Base-by-base conservation (phyloP, 2,329 filamentous ascomycete genomes). In the Neonectria faginata region DNA sequence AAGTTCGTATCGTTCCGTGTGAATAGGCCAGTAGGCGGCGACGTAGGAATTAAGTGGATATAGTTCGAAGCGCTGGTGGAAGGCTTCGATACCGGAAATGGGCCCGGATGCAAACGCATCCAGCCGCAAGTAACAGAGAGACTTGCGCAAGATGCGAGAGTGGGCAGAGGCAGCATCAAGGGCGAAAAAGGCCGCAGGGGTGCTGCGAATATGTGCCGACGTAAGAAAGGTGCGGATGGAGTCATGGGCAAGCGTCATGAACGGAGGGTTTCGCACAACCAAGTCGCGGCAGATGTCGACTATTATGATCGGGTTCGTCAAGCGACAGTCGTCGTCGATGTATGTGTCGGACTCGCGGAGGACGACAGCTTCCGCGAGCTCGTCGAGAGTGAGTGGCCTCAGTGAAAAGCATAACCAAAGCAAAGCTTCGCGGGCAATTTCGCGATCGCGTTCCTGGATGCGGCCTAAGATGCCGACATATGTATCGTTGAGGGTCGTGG, bases 331-430 rank as follows among this genome's bases (percentile, higher is more conserved):
- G 9, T 67, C 67, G 47, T 75, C 68, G 8, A 76, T 68, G 16
- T 58, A 36, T 6, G 45, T 59, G 36, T 75, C 72, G 2, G 62
- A 63, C 16, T 74, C 70, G 39, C 73, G 67, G 8, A 76, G 59
- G 7, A 74, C 68, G 12, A 75, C 70, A 3, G 73, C 73, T 52
- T 76, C 74, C 12, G 69, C 70, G 10, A 76, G 68, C 53, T 75
- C 73, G 1, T 44, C 20, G 2, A 74, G 65, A 2, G 57, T 59
- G 2, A 76, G 65, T 5, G 73, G 73, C 7, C 72, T 67, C 3
- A 72, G 64, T 2, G 72, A 71, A 47, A 72, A 76, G 57, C 69
- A 71, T 3, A 76, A 68, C 67, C 73, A 75, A 4, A 71, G 63
- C 2, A 77, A 65, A 7, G 70, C 70, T 45, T 75, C 69, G 22